A percentile compares a stretch with the other conserved stretches of the same genome.
Conservation (phyloP, 345 rosid species). For the Sapria himalayana region DNA sequence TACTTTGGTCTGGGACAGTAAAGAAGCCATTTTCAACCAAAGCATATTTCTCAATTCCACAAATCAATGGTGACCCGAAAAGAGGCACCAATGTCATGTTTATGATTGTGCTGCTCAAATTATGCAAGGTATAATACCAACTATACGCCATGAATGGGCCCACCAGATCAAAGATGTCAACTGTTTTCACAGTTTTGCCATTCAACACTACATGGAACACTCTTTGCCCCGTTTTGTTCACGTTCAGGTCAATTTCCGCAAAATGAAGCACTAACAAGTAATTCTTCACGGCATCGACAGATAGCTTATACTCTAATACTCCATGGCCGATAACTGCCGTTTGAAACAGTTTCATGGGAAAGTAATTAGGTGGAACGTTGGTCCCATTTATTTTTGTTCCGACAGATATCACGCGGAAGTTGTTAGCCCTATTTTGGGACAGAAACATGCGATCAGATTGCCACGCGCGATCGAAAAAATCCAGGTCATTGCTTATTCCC, state of each 20-base stretch:
- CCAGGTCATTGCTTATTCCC: slow-evolving; percentile 69
- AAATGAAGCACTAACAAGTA: slow-evolving; percentile 91
- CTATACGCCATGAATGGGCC: slow-evolving; percentile 46
- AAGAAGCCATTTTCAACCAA: slow-evolving; percentile 62
- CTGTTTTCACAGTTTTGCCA: slow-evolving; percentile 34
- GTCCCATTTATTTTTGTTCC: slow-evolving; percentile 21
- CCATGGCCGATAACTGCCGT: slow-evolving; percentile 39
- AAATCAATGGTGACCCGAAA: slow-evolving; percentile 39
- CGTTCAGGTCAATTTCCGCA: slow-evolving; percentile 65
- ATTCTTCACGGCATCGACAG: slow-evolving; percentile 79
- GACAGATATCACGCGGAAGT: slow-evolving; percentile 24
- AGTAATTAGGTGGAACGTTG: slow-evolving; percentile 55
- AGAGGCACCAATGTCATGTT: slow-evolving; percentile 38
- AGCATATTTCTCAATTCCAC: slow-evolving; percentile 87
- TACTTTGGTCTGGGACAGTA: slow-evolving; percentile 75
- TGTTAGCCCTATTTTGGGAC: slow-evolving; percentile 8
- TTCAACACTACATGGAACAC: slow-evolving; percentile 67
- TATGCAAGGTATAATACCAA: slow-evolving; percentile 20
- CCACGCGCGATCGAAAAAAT: slow-evolving; percentile 74
- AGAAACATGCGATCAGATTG: slow-evolving; percentile 41
- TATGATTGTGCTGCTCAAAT: slow-evolving; percentile 38
- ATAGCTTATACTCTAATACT: slow-evolving; percentile 32
- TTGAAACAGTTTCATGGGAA: slow-evolving; percentile 85
- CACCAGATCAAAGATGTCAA: slow-evolving; percentile 46
- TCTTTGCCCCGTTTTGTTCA: slow-evolving; percentile 44